Evolutionary conservation across 2,329 filamentous ascomycete genomes (phyloP), one percentile per base, ranked within the genome.

Genomic region (Fusarium fujikuroi): DNA sequence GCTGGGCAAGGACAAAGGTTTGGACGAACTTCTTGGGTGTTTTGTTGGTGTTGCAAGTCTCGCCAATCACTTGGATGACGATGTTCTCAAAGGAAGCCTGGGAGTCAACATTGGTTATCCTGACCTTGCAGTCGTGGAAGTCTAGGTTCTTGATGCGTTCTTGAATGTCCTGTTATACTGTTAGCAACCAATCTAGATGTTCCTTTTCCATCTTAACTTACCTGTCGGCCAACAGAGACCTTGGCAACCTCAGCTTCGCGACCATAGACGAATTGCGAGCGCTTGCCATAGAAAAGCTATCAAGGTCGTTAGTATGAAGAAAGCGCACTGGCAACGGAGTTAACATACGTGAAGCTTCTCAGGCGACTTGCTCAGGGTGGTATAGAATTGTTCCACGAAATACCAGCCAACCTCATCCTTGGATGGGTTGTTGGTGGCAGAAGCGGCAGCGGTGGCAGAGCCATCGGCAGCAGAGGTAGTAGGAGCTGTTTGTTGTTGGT

Each of bases 351-450:
- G 95, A 79, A 99, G 93, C 85, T 96, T 97, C 81, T 97, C 95
- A 28, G 96, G 95, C 75, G 87, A 93, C 85, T 95, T 95, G 90
- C 95, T 98, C 80, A 99, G 86, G 71, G 95, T 99, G 77, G 94
- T 98, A 86, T 99, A 99, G 88, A 98, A 99, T 84, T 97, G 95
- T 89, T 98, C 95, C 66, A 99, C 96, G 78, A 99, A 99, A 86
- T 95, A 98, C 96, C 96, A 99, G 84, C 95, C 96, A 76, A 99
- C 95, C 86, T 98, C 94, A 82, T 97, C 95, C 87, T 97, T 98
- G 78, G 88, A 87, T 44, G 90, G 84, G 77, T 88, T 86, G 80
- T 80, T 85, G 78, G 82, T 84, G 63, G 79, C 75, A 72, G 79
- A 77, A 69, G 79, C 75, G 69, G 80, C 73, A 49, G 81, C 73